Percentiles rank a stretch among this genome's conserved stretches.
phyloP scores from a whole-genome alignment of 371 early-diverging fungal genomes.

The Gilbertella persicaria region DNA sequence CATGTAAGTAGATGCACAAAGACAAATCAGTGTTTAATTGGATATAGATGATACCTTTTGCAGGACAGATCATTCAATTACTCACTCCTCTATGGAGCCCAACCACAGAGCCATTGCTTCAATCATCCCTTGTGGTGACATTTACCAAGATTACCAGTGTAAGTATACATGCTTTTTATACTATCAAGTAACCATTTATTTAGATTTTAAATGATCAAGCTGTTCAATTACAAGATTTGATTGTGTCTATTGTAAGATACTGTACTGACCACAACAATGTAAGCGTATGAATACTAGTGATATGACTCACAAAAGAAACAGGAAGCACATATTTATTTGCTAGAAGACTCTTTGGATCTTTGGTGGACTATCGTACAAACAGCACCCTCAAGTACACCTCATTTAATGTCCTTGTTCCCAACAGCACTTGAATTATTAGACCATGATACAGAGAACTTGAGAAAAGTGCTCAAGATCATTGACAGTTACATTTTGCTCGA shows the following conservation, averaged over 20 bases:
- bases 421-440: conserved; percentile 66
- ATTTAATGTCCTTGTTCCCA: conserved; percentile 67
- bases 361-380: conserved; percentile 83
- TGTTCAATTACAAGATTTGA: conserved; percentile 66
- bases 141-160: conserved; percentile 76
- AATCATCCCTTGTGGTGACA: conserved; percentile 75
- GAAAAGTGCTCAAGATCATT: conserved; percentile 71
- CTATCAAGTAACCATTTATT: conserved; percentile 2
- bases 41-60: conserved; percentile 71
- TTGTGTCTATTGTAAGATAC: conserved; percentile 74
- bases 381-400: conserved; percentile 50
- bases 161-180: conserved; percentile 11
- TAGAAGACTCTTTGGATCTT: conserved; percentile 87
- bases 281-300: conserved; percentile 2
- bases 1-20: conserved; percentile 38
- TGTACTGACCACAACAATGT: conserved; percentile 65
- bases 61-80: conserved; percentile 68
- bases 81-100: conserved; percentile 83
- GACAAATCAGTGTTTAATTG: not conserved
- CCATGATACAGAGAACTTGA: conserved; percentile 74
- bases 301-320: conserved; percentile 23
- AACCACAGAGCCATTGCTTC: conserved; percentile 77
- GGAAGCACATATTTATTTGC: conserved; percentile 79
- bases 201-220: conserved; percentile 75
- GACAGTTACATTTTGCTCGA: conserved; percentile 81